Evolutionary conservation across 139 green algal species (phyloP), one percentile per base, ranked within the genome.

Genomic region (Volvox africanus): DNA sequence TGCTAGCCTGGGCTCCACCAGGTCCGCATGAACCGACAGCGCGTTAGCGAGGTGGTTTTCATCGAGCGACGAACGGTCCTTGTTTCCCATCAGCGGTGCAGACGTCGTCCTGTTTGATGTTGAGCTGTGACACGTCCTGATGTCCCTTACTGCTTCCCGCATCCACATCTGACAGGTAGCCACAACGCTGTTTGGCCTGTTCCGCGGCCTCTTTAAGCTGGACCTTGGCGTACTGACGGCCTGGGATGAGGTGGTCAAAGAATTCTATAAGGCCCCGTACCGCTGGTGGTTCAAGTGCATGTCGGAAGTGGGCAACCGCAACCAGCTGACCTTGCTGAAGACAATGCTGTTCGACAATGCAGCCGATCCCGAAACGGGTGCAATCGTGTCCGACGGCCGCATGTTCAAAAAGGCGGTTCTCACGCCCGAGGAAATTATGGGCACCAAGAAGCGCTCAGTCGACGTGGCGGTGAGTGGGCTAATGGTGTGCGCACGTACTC

Each of bases 381-480:
- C 89, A n/a, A 88, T 89, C 32, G 80, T 95, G 69, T 86, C 83
- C 13, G 93, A 95, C 35, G 93, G 93, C 20, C 78, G 86, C 55
- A 95, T 95, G 93, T 95, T 95, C 80, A 95, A 95, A 84, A 92
- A 93, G 90, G 75, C 79, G 22, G 84, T 93, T 83, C 84, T 95
- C 30, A 93, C 93, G 14, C 93, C 93, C 11, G 93, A 95, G 90
- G 84, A 93, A 73, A 92, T 95, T 77, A 89, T 87, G 71, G 92
- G 89, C 78, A 75, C 32, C 22, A 91, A 93, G 90, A 87, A 73
- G 71, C 37, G 71, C 69, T 62, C 85, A 1, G 85, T 89, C 19
- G 71, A 89, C 69, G 83, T 88, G 35, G 83, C 83, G 83, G 83
- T 88, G 32, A 24, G 82, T 86, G 12, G 75, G 44, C 9, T 9